Percentiles rank a stretch among this genome's conserved stretches.
Conservation (phyloP, 148 eudicot species). For the Cornus kousa region DNA sequence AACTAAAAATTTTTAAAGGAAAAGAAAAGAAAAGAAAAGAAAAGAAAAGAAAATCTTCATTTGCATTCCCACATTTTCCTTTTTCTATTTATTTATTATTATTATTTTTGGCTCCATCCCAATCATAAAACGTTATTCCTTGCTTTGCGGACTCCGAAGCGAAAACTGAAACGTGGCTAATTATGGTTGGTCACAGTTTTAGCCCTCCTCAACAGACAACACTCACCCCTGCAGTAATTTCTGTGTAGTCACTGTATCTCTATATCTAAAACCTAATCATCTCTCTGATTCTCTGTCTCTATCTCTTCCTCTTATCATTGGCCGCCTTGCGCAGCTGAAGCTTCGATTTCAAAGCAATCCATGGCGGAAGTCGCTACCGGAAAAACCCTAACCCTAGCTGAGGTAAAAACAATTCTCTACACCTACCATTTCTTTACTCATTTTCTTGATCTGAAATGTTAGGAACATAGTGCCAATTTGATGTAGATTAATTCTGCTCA, state of each 20-base stretch:
- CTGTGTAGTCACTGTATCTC: too few species aligned
- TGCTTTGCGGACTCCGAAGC: too few species aligned
- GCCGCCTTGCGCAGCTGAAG: slow-evolving; percentile 13
- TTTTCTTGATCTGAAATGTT: background rate
- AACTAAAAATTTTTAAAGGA: too few species aligned
- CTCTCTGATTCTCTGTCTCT: background rate
- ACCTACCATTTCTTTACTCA: background rate
- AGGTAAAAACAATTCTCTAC: slow-evolving; percentile 10
- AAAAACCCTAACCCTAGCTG: slow-evolving; percentile 21
- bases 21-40: too few species aligned
- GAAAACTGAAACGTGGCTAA: slow-evolving; percentile 3
- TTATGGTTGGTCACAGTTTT: background rate
- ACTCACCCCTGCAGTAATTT: too few species aligned
- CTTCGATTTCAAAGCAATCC: slow-evolving; percentile 5
- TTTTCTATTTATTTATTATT: too few species aligned
- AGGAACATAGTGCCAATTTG: background rate
- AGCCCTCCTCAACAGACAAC: too few species aligned
- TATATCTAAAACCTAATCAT: background rate
- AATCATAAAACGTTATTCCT: too few species aligned
- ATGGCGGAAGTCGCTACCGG: slow-evolving; percentile 30
- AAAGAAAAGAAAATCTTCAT: too few species aligned
- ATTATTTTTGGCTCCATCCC: too few species aligned
- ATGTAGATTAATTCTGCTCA: background rate
- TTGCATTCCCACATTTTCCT: too few species aligned
- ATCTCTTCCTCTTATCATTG: background rate